phyloP scores from a whole-genome alignment of 768 basidiomycete species.

The Gloeophyllum trabeum region DNA sequence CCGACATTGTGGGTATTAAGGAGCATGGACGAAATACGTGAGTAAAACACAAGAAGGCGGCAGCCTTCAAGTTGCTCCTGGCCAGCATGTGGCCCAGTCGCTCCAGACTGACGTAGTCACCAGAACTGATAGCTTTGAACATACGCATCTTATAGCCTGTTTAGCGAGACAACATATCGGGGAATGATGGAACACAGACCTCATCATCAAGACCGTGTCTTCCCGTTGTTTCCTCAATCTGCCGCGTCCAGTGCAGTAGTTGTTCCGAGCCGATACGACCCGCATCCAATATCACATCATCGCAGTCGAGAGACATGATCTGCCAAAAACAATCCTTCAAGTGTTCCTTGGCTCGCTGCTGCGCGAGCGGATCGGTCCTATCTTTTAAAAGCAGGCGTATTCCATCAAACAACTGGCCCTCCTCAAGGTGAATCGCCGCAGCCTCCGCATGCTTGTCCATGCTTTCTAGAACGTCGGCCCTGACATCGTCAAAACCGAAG shows the following conservation, averaged over 20 bases:
- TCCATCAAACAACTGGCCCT: background rate
- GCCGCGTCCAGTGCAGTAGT: too few species aligned
- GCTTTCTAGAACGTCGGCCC: conserved; percentile 29
- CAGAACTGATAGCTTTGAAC: conserved; percentile 22
- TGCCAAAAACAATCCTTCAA: too few species aligned
- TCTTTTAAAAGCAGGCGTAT: background rate
- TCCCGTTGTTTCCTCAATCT: too few species aligned
- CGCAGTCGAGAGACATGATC: too few species aligned
- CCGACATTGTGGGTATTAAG: conserved; percentile 12
- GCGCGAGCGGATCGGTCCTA: background rate
- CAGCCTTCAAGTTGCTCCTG: conserved; percentile 12
- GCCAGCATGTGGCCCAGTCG: conserved; percentile 21
- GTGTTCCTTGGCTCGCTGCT: too few species aligned
- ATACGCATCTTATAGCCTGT: conserved; percentile 21
- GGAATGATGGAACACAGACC: too few species aligned
- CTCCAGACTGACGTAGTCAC: conserved; percentile 16
- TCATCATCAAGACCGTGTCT: too few species aligned
- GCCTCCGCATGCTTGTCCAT: conserved; percentile 35
- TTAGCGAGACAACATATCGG: too few species aligned
- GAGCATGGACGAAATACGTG: conserved; percentile 22
- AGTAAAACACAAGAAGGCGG: conserved; percentile 33
- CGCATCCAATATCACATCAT: too few species aligned
- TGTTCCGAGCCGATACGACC: too few species aligned
- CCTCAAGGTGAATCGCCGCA: conserved; percentile 33
- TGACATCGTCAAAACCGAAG: conserved; percentile 38